Percentiles rank a stretch among this genome's conserved stretches.
Conservation (phyloP, 192 early-diverging fungal genomes). For the Entomortierella beljakovae region DNA sequence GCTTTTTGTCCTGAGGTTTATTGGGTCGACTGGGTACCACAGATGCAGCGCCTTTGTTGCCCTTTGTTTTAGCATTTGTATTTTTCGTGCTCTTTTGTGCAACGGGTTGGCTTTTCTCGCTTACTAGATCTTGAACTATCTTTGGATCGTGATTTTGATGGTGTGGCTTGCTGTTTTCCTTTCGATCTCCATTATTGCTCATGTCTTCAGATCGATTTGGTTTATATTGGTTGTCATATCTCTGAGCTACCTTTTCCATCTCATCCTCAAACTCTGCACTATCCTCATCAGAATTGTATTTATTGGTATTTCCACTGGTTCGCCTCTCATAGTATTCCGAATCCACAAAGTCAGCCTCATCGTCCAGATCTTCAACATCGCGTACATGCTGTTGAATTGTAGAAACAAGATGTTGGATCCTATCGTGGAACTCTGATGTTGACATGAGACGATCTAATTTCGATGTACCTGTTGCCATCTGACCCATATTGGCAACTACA, state of each 20-base stretch:
- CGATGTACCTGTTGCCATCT: conserved; percentile 36
- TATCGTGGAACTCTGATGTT: conserved; percentile 34
- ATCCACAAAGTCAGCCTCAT: neutral
- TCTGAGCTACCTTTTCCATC: conserved; percentile 6
- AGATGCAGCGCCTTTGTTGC: no score
- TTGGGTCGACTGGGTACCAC: no score
- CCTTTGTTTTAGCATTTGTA: no score
- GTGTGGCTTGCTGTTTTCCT: no score
- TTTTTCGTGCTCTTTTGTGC: no score
- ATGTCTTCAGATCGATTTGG: neutral
- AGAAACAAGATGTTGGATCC: conserved; percentile 17
- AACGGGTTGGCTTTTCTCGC: no score
- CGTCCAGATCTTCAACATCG: conserved; percentile 21
- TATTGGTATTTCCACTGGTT: neutral
- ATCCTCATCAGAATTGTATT: conserved; percentile 3
- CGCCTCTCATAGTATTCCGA: neutral
- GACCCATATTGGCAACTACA: conserved; percentile 39
- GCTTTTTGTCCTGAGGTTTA: no score
- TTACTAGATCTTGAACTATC: no score
- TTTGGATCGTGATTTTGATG: no score
- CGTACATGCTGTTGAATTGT: conserved; percentile 24
- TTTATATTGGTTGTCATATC: neutral
- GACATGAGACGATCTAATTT: conserved; percentile 33
- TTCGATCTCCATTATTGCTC: no score
- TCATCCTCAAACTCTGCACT: conserved; percentile 24